Percentiles rank a stretch among this genome's conserved stretches.
Conservation (phyloP, 495 filamentous ascomycete species). For the Penicillium coprophilum region DNA sequence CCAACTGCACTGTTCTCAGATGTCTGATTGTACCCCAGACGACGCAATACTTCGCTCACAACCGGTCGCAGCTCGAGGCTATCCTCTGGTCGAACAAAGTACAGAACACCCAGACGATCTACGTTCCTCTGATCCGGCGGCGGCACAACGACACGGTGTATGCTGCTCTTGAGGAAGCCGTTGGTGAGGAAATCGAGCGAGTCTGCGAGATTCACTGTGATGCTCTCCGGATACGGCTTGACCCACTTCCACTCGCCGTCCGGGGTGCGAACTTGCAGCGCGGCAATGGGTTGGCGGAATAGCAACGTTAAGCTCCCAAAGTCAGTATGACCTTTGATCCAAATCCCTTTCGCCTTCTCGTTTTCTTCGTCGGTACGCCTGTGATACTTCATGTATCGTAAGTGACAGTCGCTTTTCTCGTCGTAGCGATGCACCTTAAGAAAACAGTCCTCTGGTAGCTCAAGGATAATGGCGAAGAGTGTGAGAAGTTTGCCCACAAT, state of each 20-base stretch:
- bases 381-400: constrained; percentile 58
- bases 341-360: constrained; percentile 40
- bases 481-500: constrained; percentile 46
- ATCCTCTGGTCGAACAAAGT: constrained; percentile 47
- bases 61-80: constrained; percentile 32
- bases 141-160: constrained; percentile 51
- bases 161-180: constrained; percentile 46
- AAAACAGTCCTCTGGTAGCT: constrained; percentile 53
- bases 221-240: constrained; percentile 31
- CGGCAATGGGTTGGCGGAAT: constrained; percentile 57
- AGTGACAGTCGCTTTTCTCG: constrained; percentile 42
- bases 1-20: constrained; percentile 36
- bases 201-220: constrained; percentile 52
- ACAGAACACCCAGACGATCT: constrained; percentile 49
- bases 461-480: constrained; percentile 50
- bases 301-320: constrained; percentile 54
- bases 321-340: constrained; percentile 52
- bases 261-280: constrained; percentile 46
- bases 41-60: constrained; percentile 26
- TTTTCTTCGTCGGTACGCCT: constrained; percentile 47
- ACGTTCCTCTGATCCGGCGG: constrained; percentile 48
- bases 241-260: constrained; percentile 34
- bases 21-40: constrained; percentile 24
- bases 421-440: constrained; percentile 52
- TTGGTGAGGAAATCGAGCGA: constrained; percentile 45